Evolutionary conservation across 495 filamentous ascomycete species (phyloP), one percentile per base, ranked within the genome.

Genomic region (Penicillium diatomitis): DNA sequence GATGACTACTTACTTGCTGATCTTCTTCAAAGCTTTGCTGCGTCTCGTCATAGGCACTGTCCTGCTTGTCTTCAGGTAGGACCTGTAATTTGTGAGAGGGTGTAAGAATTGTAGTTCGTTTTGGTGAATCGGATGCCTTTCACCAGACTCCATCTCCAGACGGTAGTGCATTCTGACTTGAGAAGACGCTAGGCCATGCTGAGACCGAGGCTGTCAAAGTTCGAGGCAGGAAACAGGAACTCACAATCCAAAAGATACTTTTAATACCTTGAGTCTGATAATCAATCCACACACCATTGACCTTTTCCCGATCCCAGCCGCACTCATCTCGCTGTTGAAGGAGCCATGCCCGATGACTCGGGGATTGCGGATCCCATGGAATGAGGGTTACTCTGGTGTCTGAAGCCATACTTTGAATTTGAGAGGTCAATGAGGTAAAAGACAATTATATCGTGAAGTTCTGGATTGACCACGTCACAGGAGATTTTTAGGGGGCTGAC

Each of bases 211-310:
- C 20, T 20, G 20, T 20, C 20, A 20, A 20, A 20, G 20, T 36
- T 10, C 7, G 6, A 8, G 38, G 10, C 20, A 27, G 31, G 35
- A 1, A 12, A 9, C 8, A 54, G 20, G 20, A 20, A 20, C 61
- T 55, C 29, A 64, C 61, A 51, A 64, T 64, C 61, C 61, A 64
- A 41, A 56, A 62, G 9, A 64, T 59, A 45, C 58, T 61, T 20
- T 62, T 64, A 5, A 44, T 36, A 31, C 61, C 61, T 31, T 41
- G 46, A 0, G 41, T 35, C 45, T 64, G 61, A 6, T 41, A 27
- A 4, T 52, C 41, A 39, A 32, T 47, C 58, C 61, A 64, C 42
- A 48, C 32, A 2, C 34, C 31, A 8, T 59, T 47, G 4, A 64
- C 58, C 29, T 54, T 53, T 1, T 64, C 55, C 11, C 52, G 35